These are phyloP conservation scores for Nothophoma quercina DNA, from an alignment of 2,329 filamentous ascomycete genomes.

Conservation along the genomic window DNA sequence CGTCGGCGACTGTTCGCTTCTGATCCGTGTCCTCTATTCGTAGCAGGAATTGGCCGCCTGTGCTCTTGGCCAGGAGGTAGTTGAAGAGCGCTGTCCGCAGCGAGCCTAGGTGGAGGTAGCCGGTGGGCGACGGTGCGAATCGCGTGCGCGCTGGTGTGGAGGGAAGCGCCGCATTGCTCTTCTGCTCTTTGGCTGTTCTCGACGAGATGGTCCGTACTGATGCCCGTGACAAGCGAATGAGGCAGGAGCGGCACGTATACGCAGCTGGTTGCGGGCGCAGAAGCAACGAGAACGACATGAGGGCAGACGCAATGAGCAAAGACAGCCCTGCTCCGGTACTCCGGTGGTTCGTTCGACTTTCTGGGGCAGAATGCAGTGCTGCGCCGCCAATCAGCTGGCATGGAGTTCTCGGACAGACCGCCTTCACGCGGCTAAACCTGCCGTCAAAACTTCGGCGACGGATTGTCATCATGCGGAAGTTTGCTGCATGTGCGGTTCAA, in stretches of 20 bases:
- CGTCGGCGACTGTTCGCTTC: constrained; percentile 80
- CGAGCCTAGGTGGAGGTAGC: constrained; percentile 90
- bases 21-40: constrained; percentile 96
- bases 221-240: constrained; percentile 26
- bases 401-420: constrained; percentile 17
- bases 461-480: constrained; percentile 10
- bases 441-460: constrained; percentile 11
- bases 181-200: constrained; percentile 12
- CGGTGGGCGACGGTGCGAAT: constrained; percentile 95
- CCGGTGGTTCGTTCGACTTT: constrained; percentile 15
- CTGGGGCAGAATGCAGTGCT: constrained; percentile 18
- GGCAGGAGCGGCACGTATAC: constrained; percentile 43
- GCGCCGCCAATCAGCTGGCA: constrained; percentile 17
- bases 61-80: constrained; percentile 86
- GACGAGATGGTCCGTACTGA: constrained; percentile 24
- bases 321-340: no score
- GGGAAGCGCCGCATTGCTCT: constrained; percentile 31
- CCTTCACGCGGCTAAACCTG: constrained; percentile 17
- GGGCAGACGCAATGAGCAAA: not conserved
- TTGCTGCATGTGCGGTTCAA: not conserved
- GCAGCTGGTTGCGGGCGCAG: constrained; percentile 30
- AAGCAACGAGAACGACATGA: constrained; percentile 35
- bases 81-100: constrained; percentile 95
- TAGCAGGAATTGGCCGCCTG: constrained; percentile 87
- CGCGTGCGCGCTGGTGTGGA: constrained; percentile 67